A percentile compares a stretch with the other conserved stretches of the same genome.
These are phyloP conservation scores for Myxozyma vanderwaltii DNA, from an alignment of 805 yeast species.

Conservation along the genomic window DNA sequence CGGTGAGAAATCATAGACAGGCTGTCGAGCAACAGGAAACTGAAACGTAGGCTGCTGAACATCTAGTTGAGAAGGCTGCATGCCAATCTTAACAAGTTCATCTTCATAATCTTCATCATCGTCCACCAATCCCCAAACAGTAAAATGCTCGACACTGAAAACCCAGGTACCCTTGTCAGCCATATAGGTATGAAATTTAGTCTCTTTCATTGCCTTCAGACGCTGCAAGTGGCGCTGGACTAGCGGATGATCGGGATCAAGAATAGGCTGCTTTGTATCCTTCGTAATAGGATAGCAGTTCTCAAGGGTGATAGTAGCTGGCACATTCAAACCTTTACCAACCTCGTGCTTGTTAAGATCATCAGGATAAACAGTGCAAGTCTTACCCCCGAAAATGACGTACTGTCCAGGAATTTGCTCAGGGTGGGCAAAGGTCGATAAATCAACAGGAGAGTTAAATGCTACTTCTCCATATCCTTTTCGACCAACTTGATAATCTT, in stretches of 20 bases:
- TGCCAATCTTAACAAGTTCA: constrained; percentile 39
- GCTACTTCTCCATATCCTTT: constrained; percentile 74
- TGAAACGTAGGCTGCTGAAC: neutral
- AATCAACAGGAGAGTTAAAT: constrained; percentile 80
- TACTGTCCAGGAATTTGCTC: constrained; percentile 67
- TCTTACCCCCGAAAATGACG: constrained; percentile 60
- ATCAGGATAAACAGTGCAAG: constrained; percentile 74
- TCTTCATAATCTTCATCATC: constrained; percentile 60
- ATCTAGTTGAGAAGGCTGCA: neutral
- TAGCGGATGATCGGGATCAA: constrained; percentile 73
- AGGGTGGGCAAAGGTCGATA: constrained; percentile 63
- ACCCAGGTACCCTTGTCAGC: constrained; percentile 57
- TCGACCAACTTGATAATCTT: constrained; percentile 75
- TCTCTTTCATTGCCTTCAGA: constrained; percentile 59
- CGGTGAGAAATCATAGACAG: constrained; percentile 19
- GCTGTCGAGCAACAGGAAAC: constrained; percentile 5
- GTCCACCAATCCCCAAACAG: constrained; percentile 87
- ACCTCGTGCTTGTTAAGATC: constrained; percentile 58
- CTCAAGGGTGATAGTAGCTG: constrained; percentile 70
- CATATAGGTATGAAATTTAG: constrained; percentile 75
- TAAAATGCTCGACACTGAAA: constrained; percentile 68
- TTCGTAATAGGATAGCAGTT: constrained; percentile 79
- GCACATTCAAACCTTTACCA: constrained; percentile 84
- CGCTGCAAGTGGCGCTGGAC: constrained; percentile 69
- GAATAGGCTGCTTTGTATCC: constrained; percentile 69